A percentile compares a stretch with the other conserved stretches of the same genome.
phyloP scores from a whole-genome alignment of 2,329 filamentous ascomycete genomes.

The Fusarium hainanense region DNA sequence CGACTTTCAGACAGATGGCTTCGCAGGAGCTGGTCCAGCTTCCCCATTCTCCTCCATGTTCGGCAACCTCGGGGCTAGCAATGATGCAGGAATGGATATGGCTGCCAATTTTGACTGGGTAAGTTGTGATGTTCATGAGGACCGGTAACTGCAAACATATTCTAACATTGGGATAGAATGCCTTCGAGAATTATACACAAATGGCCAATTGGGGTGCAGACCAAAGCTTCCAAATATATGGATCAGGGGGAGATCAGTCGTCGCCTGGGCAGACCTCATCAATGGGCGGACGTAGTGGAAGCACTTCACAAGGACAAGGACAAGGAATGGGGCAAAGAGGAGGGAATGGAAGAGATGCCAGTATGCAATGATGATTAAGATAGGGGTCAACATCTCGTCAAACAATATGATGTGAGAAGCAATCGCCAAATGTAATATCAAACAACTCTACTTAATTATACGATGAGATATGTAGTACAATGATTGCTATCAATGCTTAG shows the following conservation, averaged over 20 bases:
- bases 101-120: conserved; percentile 69
- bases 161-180: conserved; percentile 56
- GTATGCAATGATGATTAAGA: conserved; percentile 36
- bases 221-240: conserved; percentile 64
- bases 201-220: conserved; percentile 63
- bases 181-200: conserved; percentile 68
- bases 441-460: conserved; percentile 19
- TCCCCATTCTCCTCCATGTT: conserved; percentile 67
- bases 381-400: conserved; percentile 19
- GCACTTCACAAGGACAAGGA: conserved; percentile 21
- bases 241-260: conserved; percentile 43
- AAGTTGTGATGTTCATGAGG: conserved; percentile 43
- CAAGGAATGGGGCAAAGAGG: conserved; percentile 4
- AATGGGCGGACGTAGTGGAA: conserved; percentile 37
- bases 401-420: conserved; percentile 19
- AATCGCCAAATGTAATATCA: conserved; percentile 27
- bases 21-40: conserved; percentile 43
- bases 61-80: conserved; percentile 53
- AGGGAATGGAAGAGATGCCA: conserved; percentile 25
- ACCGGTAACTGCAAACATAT: background rate
- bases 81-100: conserved; percentile 55
- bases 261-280: conserved; percentile 46
- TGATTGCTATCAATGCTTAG: background rate
- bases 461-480: background rate
- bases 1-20: conserved; percentile 49